These are phyloP conservation scores for Garcia nutans DNA, from an alignment of 345 rosid species.

Conservation along the genomic window DNA sequence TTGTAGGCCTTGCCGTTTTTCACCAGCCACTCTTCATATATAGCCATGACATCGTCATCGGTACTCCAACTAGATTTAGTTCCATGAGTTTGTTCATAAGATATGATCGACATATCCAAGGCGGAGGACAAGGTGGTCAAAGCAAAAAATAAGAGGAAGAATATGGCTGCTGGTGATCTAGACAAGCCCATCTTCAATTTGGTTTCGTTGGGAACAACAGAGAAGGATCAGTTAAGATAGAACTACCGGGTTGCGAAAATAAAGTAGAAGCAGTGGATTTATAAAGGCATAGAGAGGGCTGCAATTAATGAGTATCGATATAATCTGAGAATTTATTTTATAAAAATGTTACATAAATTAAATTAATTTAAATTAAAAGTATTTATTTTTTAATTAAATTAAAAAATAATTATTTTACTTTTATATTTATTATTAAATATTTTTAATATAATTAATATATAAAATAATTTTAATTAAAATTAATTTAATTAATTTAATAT, in stretches of 20 bases:
- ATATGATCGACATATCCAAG: conserved; percentile 71
- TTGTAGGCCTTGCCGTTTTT: conserved; percentile 65
- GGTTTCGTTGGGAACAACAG: neutral
- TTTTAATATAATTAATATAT: too few relatives aligned
- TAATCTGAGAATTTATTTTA: too few relatives aligned
- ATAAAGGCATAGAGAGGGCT: neutral
- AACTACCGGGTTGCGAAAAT: neutral
- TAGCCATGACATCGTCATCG: conserved; percentile 63
- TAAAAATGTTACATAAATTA: too few relatives aligned
- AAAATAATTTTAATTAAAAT: too few relatives aligned
- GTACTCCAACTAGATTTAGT: conserved; percentile 43
- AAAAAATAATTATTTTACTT: too few relatives aligned
- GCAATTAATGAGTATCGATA: neutral
- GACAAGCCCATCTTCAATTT: conserved; percentile 38
- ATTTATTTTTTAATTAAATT: too few relatives aligned
- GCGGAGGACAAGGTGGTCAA: conserved; percentile 56
- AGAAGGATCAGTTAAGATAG: neutral
- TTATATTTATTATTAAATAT: too few relatives aligned
- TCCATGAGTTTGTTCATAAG: conserved; percentile 58
- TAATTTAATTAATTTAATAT: too few relatives aligned
- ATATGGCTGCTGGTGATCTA: conserved; percentile 21
- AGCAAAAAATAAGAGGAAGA: conserved; percentile 37
- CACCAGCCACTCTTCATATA: conserved; percentile 70
- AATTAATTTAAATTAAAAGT: too few relatives aligned
- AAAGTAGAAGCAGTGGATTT: neutral